These are phyloP conservation scores for Paramecium tetraurelia DNA, from an alignment of 73 alveolate genomes.

Conservation along the genomic window DNA sequence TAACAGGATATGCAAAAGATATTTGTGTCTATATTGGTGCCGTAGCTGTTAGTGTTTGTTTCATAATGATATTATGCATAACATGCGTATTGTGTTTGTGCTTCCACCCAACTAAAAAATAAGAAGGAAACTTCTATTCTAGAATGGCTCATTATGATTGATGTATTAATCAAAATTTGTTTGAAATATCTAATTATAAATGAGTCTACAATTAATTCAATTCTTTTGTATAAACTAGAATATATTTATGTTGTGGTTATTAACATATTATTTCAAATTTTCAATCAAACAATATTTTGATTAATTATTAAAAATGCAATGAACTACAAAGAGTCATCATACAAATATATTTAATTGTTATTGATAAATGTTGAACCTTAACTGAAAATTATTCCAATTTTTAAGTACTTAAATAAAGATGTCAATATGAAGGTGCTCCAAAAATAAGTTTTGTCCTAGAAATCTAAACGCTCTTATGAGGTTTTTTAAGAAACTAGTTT, in stretches of 20 bases:
- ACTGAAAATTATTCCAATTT: not conserved
- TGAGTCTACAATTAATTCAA: not conserved
- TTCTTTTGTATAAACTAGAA: no score
- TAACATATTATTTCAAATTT: not conserved
- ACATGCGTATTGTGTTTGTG: not conserved
- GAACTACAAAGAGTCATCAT: not conserved
- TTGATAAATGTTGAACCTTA: not conserved
- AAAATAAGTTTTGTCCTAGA: no score
- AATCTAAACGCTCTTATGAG: no score
- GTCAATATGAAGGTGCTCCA: no score
- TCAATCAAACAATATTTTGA: not conserved
- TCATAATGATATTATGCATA: not conserved
- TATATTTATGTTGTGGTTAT: no score
- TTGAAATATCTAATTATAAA: not conserved
- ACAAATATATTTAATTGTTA: no score
- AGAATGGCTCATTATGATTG: slow-evolving; percentile 11
- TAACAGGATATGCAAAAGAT: not conserved
- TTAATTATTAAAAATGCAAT: no score
- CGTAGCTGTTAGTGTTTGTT: not conserved
- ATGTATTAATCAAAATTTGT: not conserved
- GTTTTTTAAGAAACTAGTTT: no score
- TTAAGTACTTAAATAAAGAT: no score
- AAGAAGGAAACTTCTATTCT: not conserved
- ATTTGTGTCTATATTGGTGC: not conserved
- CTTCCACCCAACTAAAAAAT: not conserved